Percentiles rank a stretch among this genome's conserved stretches.
phyloP scores from a whole-genome alignment of 805 yeast genomes.

The Debaryomyces castellii region DNA sequence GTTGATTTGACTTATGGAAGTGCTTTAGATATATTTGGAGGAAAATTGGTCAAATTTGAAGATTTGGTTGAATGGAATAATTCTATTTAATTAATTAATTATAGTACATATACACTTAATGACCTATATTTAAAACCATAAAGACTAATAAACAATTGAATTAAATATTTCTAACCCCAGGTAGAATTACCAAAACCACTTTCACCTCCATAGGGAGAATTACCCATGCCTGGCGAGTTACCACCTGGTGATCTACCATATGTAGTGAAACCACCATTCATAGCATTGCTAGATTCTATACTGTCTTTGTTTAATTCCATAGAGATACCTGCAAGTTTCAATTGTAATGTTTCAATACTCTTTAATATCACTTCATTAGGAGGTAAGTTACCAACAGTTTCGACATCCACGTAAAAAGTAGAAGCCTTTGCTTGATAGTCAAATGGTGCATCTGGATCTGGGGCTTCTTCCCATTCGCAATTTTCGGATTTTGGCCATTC shows the following conservation, averaged over 20 bases:
- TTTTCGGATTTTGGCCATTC: conserved; percentile 95
- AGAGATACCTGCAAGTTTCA: conserved; percentile 85
- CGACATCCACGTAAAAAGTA: conserved; percentile 84
- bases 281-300: conserved; percentile 37
- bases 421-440: conserved; percentile 82
- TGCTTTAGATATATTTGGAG: conserved; percentile 94
- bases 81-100: conserved; percentile 2
- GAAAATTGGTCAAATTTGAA: conserved; percentile 68
- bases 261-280: conserved; percentile 49
- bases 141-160: conserved; percentile 2
- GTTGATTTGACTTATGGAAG: conserved; percentile 94
- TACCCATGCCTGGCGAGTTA: conserved; percentile 24
- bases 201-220: conserved; percentile 27
- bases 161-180: conserved; percentile 21
- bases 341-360: conserved; percentile 81
- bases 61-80: conserved; percentile 78
- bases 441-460: conserved; percentile 80
- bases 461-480: conserved; percentile 95
- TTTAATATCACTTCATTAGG: conserved; percentile 87
- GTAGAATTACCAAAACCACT: conserved; percentile 38
- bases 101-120: background rate
- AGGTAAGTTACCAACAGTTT: conserved; percentile 84
- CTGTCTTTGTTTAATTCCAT: conserved; percentile 57
- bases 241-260: conserved; percentile 44
- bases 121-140: background rate